Conservation (phyloP, 257 asterid species). For the Vinca minor region DNA sequence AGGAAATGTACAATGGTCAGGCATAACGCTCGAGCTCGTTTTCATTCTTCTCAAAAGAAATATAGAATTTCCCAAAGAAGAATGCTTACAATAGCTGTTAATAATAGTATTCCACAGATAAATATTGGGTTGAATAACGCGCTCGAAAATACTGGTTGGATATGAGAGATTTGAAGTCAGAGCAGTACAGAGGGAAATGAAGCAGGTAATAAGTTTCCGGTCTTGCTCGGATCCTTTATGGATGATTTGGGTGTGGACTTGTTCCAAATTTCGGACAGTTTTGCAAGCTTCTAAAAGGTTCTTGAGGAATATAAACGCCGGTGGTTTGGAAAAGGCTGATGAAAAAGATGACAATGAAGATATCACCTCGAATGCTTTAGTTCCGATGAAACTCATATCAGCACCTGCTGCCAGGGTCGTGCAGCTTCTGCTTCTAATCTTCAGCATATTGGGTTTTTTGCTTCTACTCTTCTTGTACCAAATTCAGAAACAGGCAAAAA, state of each 20-base stretch:
- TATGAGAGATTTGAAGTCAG: constrained; percentile 30
- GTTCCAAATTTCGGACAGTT: constrained; percentile 29
- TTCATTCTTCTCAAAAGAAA: constrained; percentile 37
- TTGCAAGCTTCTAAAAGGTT: constrained; percentile 39
- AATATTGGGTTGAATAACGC: constrained; percentile 40
- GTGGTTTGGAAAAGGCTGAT: too few species aligned
- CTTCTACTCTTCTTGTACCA: too few species aligned
- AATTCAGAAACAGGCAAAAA: too few species aligned
- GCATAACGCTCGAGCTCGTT: constrained; percentile 22
- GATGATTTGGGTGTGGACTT: constrained; percentile 46
- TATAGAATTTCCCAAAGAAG: constrained; percentile 27
- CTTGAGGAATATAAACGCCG: constrained; percentile 15
- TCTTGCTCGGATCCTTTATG: constrained; percentile 59
- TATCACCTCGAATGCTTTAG: too few species aligned
- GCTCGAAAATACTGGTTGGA: constrained; percentile 39
- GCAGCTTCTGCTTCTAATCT: too few species aligned
- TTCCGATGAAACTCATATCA: too few species aligned
- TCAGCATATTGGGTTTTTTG: too few species aligned
- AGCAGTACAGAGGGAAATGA: constrained; percentile 36
- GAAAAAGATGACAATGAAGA: too few species aligned
- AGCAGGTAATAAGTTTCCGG: constrained; percentile 38
- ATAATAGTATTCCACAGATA: constrained; percentile 61
- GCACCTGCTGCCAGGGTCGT: too few species aligned
- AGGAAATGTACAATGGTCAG: constrained; percentile 58
- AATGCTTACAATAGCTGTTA: constrained; percentile 35